Evolutionary conservation across 2,329 filamentous ascomycete species (phyloP).

Genomic region (Colletotrichum truncatum): DNA sequence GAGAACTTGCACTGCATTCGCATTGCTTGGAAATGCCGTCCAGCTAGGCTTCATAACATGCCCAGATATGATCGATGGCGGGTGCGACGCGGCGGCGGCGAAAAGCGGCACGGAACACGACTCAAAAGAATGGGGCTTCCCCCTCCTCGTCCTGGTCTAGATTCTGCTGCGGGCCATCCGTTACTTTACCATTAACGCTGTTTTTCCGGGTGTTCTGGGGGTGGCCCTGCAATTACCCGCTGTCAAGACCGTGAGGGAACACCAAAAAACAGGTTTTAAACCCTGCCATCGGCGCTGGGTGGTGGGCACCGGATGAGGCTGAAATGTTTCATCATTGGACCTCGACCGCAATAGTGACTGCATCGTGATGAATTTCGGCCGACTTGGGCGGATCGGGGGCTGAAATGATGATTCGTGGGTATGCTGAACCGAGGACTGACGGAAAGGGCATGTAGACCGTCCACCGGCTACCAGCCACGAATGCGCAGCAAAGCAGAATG

Average conservation of each 20-base stretch:
- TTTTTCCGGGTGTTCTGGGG: not conserved
- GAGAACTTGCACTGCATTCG: conserved; percentile 14
- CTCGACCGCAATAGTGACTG: conserved; percentile 18
- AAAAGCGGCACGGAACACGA: conserved; percentile 22
- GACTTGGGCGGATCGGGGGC: conserved; percentile 5
- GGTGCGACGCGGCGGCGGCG: conserved; percentile 14
- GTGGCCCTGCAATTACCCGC: conserved; percentile 23
- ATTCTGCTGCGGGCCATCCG: conserved; percentile 1
- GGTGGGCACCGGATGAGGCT: conserved; percentile 26
- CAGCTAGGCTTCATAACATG: conserved; percentile 16
- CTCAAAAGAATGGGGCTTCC: conserved; percentile 18
- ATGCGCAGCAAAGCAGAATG: too few species aligned
- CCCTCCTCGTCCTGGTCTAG: conserved; percentile 4
- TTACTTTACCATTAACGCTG: not conserved
- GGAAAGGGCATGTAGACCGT: too few species aligned
- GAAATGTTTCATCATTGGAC: conserved; percentile 31
- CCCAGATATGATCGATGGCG: conserved; percentile 28
- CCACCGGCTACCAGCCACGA: too few species aligned
- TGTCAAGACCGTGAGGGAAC: conserved; percentile 13
- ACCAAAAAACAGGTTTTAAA: conserved; percentile 27
- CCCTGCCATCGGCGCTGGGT: conserved; percentile 8
- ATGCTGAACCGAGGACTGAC: too few species aligned
- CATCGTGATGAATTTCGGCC: conserved; percentile 25
- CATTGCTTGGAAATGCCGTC: conserved; percentile 11
- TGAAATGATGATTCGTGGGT: not conserved